A percentile compares a stretch with the other conserved stretches of the same genome.
Conservation (phyloP, 202 grass and related monocot species). For the Carex sylvatica region DNA sequence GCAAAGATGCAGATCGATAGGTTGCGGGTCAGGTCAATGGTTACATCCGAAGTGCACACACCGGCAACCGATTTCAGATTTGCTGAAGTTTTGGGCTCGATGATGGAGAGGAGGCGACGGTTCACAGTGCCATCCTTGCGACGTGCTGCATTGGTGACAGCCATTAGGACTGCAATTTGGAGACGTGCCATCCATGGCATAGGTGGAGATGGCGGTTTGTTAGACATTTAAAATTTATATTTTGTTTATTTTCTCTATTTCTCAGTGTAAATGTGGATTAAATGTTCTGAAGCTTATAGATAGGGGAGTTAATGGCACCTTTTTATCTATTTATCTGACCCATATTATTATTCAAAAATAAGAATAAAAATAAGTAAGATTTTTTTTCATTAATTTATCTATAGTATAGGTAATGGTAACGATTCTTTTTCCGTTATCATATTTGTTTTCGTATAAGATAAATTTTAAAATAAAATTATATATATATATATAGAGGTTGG, state of each 20-base stretch:
- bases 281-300: neutral
- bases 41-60: slow-evolving; percentile 40
- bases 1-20: slow-evolving; percentile 53
- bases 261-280: neutral
- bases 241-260: neutral
- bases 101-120: slow-evolving; percentile 38
- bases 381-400: too few species aligned
- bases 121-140: slow-evolving; percentile 55
- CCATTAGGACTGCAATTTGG: neutral
- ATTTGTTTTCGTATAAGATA: too few species aligned
- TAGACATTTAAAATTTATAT: neutral
- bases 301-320: too few species aligned
- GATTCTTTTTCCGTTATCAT: too few species aligned
- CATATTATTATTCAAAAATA: too few species aligned
- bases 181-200: slow-evolving; percentile 39
- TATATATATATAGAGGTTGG: too few species aligned
- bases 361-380: too few species aligned
- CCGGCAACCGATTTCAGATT: slow-evolving; percentile 14
- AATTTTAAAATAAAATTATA: too few species aligned
- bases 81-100: slow-evolving; percentile 29
- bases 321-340: too few species aligned
- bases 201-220: slow-evolving; percentile 26
- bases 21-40: slow-evolving; percentile 23
- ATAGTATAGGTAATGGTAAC: too few species aligned
- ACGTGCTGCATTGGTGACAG: slow-evolving; percentile 16